phyloP scores from a whole-genome alignment of 2,329 filamentous ascomycete species.

The Apiospora arundinis region DNA sequence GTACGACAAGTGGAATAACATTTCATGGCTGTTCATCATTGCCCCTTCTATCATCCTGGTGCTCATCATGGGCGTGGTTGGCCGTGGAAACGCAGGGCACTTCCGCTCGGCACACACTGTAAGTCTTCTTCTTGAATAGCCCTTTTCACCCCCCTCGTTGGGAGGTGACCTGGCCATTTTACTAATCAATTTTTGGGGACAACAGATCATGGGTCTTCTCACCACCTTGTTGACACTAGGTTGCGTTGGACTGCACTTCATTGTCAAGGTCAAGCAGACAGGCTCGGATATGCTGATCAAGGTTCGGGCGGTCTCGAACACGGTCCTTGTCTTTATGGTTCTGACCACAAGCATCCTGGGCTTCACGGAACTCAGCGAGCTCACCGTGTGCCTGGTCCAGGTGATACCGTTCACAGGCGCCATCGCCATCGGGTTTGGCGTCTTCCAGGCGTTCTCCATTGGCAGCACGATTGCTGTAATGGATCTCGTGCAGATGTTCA shows the following conservation, averaged over 20 bases:
- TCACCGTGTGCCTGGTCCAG: constrained; percentile 38
- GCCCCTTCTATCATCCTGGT: constrained; percentile 34
- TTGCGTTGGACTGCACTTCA: constrained; percentile 34
- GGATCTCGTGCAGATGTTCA: constrained; percentile 27
- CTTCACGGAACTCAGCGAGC: constrained; percentile 37
- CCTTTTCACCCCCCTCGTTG: background rate
- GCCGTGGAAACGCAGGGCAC: constrained; percentile 32
- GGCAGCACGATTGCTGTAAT: constrained; percentile 32
- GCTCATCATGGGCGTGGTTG: constrained; percentile 37
- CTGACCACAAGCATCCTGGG: constrained; percentile 34
- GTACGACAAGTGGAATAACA: constrained; percentile 32
- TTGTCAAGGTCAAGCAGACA: constrained; percentile 30
- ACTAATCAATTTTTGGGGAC: background rate
- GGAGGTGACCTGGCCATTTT: background rate
- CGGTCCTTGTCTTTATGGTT: constrained; percentile 35
- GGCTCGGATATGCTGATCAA: constrained; percentile 22
- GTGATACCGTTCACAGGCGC: constrained; percentile 37
- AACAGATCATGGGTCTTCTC: constrained; percentile 38
- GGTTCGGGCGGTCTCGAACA: constrained; percentile 33
- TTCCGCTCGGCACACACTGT: constrained; percentile 40
- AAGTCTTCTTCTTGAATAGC: constrained; percentile 24
- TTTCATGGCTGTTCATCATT: constrained; percentile 37
- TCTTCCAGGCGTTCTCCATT: constrained; percentile 33
- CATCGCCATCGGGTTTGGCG: constrained; percentile 33
- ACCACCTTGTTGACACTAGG: constrained; percentile 35